A percentile compares a stretch with the other conserved stretches of the same genome.
phyloP scores from a whole-genome alignment of 2,329 filamentous ascomycete genomes.

The Curvularia sp. region DNA sequence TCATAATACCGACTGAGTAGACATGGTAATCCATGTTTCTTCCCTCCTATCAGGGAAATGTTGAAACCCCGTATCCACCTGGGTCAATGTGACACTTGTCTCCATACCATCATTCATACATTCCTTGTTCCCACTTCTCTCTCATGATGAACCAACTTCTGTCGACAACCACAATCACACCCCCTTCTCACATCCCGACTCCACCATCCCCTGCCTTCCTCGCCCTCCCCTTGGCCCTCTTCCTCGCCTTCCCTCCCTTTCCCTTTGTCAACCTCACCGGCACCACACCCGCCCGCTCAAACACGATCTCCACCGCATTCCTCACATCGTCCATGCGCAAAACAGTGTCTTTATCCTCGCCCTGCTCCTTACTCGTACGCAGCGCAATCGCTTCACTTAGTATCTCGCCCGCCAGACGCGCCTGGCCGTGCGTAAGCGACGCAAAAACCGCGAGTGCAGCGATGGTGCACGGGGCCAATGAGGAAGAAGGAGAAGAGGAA shows the following conservation, averaged over 20 bases:
- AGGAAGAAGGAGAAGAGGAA: background rate
- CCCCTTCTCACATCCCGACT: background rate
- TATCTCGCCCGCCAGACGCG: constrained; percentile 4
- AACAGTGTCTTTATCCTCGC: background rate
- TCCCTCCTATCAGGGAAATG: background rate
- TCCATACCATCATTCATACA: background rate
- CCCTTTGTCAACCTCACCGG: constrained; percentile 14
- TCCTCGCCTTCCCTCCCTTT: constrained; percentile 14
- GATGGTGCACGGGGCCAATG: background rate
- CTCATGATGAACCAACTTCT: background rate
- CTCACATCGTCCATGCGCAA: constrained; percentile 12
- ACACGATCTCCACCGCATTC: constrained; percentile 17
- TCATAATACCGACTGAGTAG: background rate
- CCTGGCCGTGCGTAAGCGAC: constrained; percentile 20
- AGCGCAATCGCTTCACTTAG: constrained; percentile 16
- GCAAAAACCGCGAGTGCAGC: constrained; percentile 4
- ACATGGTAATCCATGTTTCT: background rate
- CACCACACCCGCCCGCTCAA: constrained; percentile 18
- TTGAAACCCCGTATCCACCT: too few relatives aligned
- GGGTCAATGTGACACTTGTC: background rate
- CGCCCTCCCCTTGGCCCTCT: constrained; percentile 15
- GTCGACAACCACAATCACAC: background rate
- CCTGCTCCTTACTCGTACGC: constrained; percentile 8
- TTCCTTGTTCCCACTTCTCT: background rate
- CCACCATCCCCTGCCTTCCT: constrained; percentile 8